Conservation (phyloP, 2,329 filamentous ascomycete genomes). For the Penicillium sp. region DNA sequence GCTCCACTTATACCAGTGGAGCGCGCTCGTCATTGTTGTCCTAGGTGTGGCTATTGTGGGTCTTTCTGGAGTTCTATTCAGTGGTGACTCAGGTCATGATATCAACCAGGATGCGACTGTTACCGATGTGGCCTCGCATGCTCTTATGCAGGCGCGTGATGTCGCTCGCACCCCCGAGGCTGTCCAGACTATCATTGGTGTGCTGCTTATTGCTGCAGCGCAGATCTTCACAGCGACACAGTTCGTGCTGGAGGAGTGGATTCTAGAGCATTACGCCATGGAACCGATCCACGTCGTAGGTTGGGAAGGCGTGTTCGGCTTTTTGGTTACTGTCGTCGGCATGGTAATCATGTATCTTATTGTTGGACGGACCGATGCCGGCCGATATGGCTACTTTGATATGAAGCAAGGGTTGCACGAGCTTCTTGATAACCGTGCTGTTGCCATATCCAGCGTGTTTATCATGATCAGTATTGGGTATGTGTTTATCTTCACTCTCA, state of each 20-base stretch:
- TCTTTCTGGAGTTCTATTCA: slow-evolving; percentile 78
- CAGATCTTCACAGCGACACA: slow-evolving; percentile 97
- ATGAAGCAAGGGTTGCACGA: slow-evolving; percentile 80
- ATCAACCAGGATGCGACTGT: slow-evolving; percentile 30
- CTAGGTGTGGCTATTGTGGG: slow-evolving; percentile 85
- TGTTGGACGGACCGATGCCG: slow-evolving; percentile 71
- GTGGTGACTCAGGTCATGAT: slow-evolving; percentile 50
- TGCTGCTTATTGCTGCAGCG: slow-evolving; percentile 85
- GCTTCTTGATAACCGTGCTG: slow-evolving; percentile 66
- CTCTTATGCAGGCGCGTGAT: slow-evolving; percentile 42
- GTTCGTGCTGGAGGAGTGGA: slow-evolving; percentile 93
- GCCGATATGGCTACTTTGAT: slow-evolving; percentile 83
- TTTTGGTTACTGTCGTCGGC: slow-evolving; percentile 69
- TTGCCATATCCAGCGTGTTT: slow-evolving; percentile 74
- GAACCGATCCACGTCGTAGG: slow-evolving; percentile 89
- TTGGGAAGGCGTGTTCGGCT: slow-evolving; percentile 94
- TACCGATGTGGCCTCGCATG: slow-evolving; percentile 33
- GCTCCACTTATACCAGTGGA: slow-evolving; percentile 87
- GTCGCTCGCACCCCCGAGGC: slow-evolving; percentile 54
- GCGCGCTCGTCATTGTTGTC: slow-evolving; percentile 81
- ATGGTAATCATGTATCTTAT: slow-evolving; percentile 78
- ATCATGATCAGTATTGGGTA: slow-evolving; percentile 99
- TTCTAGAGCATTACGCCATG: slow-evolving; percentile 74
- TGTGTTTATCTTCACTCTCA: slow-evolving; percentile 31
- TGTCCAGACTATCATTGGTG: slow-evolving; percentile 71